A percentile compares a stretch with the other conserved stretches of the same genome.
phyloP scores from a whole-genome alignment of 1,139 yeast species.

The Debaryomyces fabryi region DNA sequence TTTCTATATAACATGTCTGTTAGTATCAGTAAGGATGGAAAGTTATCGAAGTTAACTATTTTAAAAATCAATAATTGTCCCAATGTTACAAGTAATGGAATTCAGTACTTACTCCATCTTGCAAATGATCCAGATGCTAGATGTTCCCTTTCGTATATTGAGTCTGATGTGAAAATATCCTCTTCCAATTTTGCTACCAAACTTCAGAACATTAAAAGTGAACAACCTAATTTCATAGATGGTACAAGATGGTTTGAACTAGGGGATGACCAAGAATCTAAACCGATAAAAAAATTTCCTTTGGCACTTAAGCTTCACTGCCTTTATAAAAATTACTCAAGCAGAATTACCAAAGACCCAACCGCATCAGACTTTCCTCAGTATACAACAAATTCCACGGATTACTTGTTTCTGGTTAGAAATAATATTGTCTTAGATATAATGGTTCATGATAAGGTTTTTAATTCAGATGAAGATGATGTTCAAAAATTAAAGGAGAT shows the following conservation, averaged over 20 bases:
- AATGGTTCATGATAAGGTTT: constrained; percentile 18
- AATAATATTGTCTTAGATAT: constrained; percentile 22
- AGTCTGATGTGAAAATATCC: constrained; percentile 21
- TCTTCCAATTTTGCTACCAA: constrained; percentile 10
- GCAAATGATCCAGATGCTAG: constrained; percentile 10
- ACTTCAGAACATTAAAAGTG: constrained; percentile 5
- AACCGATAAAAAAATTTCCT: constrained; percentile 21
- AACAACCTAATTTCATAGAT: constrained; percentile 15
- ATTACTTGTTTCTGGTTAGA: constrained; percentile 9
- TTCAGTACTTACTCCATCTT: constrained; percentile 20
- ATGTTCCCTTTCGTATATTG: constrained; percentile 29
- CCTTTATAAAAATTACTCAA: constrained; percentile 16
- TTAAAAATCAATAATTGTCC: constrained; percentile 31
- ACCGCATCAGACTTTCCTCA: constrained; percentile 4
- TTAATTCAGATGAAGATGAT: neutral
- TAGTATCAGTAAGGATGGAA: constrained; percentile 26
- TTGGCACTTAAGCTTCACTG: constrained; percentile 30
- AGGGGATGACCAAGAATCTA: constrained; percentile 11
- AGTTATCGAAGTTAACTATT: constrained; percentile 25
- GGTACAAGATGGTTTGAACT: constrained; percentile 29
- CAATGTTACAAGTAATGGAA: constrained; percentile 23
- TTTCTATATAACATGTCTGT: constrained; percentile 29
- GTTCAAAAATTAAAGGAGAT: neutral
- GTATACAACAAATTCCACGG: constrained; percentile 8
- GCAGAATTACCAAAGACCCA: constrained; percentile 9